Conservation (phyloP, 495 filamentous ascomycete species). For the Clavariopsis aquatica region DNA sequence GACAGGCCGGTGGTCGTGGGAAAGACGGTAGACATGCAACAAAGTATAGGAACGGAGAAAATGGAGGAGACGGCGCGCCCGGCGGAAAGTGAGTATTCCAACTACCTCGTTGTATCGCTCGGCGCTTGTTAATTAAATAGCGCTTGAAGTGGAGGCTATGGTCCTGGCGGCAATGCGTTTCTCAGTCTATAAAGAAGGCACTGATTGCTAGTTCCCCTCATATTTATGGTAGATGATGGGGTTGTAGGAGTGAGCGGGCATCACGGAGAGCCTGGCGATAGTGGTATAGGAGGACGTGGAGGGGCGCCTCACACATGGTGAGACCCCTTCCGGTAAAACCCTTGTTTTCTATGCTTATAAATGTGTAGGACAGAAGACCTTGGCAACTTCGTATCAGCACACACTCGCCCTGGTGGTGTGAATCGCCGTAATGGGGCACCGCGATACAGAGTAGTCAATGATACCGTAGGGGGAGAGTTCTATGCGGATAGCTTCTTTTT, state of each 20-base stretch:
- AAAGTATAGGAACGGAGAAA: constrained; percentile 36
- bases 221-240: constrained; percentile 30
- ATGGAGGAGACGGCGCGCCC: constrained; percentile 38
- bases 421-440: constrained; percentile 39
- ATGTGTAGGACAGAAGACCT: constrained; percentile 26
- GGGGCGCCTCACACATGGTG: constrained; percentile 37
- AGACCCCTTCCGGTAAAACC: constrained; percentile 4
- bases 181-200: constrained; percentile 35
- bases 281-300: constrained; percentile 38
- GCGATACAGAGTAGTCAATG: constrained; percentile 29
- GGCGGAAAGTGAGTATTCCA: constrained; percentile 42
- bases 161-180: constrained; percentile 33
- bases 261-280: constrained; percentile 33
- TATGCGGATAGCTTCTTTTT: neutral
- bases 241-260: constrained; percentile 36
- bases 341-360: constrained; percentile 6
- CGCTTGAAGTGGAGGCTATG: constrained; percentile 32
- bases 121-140: neutral
- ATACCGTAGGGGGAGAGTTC: constrained; percentile 34
- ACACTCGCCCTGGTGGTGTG: constrained; percentile 11
- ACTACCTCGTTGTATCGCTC: constrained; percentile 16
- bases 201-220: constrained; percentile 24
- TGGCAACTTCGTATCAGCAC: constrained; percentile 5
- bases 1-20: constrained; percentile 41
- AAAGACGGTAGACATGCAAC: constrained; percentile 39